phyloP scores from a whole-genome alignment of 108 stramenopile genomes.

The Cylindrotheca fusiformis region DNA sequence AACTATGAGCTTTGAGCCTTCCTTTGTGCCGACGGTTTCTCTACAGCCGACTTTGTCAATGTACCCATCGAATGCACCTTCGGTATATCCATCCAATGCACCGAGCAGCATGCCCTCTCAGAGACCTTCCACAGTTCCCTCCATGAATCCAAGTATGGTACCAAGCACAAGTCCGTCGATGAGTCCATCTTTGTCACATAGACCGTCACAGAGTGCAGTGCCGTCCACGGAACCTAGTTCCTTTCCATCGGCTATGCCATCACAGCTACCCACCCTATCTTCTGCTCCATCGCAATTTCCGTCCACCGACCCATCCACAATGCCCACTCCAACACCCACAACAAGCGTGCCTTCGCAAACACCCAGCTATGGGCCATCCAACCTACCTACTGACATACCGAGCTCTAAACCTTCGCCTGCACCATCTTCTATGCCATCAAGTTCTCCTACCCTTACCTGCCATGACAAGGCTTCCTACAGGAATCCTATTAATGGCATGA shows the following conservation, averaged over 20 bases:
- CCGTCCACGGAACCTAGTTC: background rate
- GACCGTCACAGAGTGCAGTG: background rate
- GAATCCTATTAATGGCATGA: conserved; percentile 39
- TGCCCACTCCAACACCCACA: conserved; percentile 2
- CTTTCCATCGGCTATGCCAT: background rate
- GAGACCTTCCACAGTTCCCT: background rate
- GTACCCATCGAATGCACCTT: conserved; percentile 12
- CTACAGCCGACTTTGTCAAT: too few species aligned
- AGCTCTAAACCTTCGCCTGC: background rate
- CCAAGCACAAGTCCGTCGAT: background rate
- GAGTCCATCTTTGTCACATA: background rate
- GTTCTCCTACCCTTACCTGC: conserved; percentile 26
- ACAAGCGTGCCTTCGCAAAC: background rate
- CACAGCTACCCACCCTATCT: background rate
- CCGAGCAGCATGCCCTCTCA: background rate
- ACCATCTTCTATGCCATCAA: conserved; percentile 14
- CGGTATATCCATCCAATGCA: background rate
- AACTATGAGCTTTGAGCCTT: too few species aligned
- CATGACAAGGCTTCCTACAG: conserved; percentile 36
- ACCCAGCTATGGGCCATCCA: conserved; percentile 3
- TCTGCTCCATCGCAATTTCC: conserved; percentile 16
- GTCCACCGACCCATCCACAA: background rate
- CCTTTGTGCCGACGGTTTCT: too few species aligned
- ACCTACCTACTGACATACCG: background rate
- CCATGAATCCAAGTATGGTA: background rate